phyloP scores from a whole-genome alignment of 2,329 filamentous ascomycete genomes.

The Cercospora zeina region DNA sequence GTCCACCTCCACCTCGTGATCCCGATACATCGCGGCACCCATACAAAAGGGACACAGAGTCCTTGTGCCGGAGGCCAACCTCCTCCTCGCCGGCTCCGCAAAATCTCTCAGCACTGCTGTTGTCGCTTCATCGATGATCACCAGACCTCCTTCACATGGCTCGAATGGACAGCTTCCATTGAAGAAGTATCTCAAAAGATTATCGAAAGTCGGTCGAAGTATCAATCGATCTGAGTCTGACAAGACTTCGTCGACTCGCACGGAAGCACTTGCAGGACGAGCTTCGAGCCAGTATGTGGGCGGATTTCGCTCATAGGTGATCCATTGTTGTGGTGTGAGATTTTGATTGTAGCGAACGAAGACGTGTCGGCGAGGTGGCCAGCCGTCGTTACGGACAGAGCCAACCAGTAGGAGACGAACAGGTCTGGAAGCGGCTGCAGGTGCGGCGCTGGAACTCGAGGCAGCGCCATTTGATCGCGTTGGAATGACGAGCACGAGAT shows the following conservation, averaged over 20 bases:
- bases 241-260: neutral
- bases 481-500: constrained; percentile 6
- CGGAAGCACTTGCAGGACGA: neutral
- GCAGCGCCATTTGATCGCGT: neutral
- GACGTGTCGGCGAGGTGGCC: neutral
- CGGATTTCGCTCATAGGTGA: neutral
- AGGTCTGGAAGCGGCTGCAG: neutral
- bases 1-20: constrained; percentile 2
- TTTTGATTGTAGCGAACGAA: neutral
- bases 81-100: neutral
- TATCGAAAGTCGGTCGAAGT: constrained; percentile 5
- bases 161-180: constrained; percentile 5
- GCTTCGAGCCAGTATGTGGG: neutral
- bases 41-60: constrained; percentile 19
- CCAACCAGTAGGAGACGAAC: constrained; percentile 10
- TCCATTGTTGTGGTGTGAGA: neutral
- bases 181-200: constrained; percentile 2
- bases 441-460: neutral
- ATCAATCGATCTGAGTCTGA: neutral
- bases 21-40: constrained; percentile 3
- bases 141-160: neutral
- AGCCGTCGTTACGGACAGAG: neutral
- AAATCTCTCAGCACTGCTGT: neutral
- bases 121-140: neutral
- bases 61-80: neutral